A percentile compares a stretch with the other conserved stretches of the same genome.
Conservation (phyloP, 2,329 filamentous ascomycete species). For the Colletotrichum sp. region DNA sequence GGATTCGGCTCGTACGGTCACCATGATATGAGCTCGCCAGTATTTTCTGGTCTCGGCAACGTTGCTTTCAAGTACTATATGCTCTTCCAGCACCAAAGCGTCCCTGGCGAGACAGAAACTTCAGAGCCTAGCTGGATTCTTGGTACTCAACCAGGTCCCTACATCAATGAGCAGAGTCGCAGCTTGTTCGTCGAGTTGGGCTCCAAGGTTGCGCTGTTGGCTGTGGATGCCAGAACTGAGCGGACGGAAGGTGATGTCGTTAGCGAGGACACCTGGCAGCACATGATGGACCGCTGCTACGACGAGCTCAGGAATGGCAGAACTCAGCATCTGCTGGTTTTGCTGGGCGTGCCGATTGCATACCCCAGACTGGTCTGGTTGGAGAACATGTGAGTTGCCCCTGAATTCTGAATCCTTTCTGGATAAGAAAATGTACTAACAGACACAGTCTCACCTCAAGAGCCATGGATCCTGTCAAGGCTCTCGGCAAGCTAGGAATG, state of each 20-base stretch:
- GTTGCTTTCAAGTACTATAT: conserved; percentile 99
- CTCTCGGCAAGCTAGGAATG: conserved; percentile 80
- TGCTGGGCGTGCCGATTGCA: conserved; percentile 83
- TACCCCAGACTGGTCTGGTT: conserved; percentile 77
- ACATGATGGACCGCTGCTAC: conserved; percentile 85
- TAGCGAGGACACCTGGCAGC: conserved; percentile 80
- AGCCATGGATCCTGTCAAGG: conserved; percentile 88
- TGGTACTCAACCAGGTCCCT: conserved; percentile 81
- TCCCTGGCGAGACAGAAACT: conserved; percentile 78
- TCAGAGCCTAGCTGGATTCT: conserved; percentile 93
- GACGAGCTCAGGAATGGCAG: conserved; percentile 82
- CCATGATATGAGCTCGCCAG: conserved; percentile 87
- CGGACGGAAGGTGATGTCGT: conserved; percentile 83
- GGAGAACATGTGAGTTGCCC: conserved; percentile 66
- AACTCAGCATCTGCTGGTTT: conserved; percentile 87
- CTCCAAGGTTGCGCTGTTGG: conserved; percentile 79
- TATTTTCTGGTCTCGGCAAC: conserved; percentile 88
- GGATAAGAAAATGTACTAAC: conserved; percentile 28
- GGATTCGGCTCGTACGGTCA: conserved; percentile 94
- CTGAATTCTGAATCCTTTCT: background rate
- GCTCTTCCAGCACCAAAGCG: conserved; percentile 95
- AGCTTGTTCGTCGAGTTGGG: conserved; percentile 88
- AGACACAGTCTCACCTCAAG: conserved; percentile 74
- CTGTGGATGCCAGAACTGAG: conserved; percentile 90
- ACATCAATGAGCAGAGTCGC: conserved; percentile 85